Conservation (phyloP, 2,329 filamentous ascomycete genomes). For the Pezicula rhizophila region DNA sequence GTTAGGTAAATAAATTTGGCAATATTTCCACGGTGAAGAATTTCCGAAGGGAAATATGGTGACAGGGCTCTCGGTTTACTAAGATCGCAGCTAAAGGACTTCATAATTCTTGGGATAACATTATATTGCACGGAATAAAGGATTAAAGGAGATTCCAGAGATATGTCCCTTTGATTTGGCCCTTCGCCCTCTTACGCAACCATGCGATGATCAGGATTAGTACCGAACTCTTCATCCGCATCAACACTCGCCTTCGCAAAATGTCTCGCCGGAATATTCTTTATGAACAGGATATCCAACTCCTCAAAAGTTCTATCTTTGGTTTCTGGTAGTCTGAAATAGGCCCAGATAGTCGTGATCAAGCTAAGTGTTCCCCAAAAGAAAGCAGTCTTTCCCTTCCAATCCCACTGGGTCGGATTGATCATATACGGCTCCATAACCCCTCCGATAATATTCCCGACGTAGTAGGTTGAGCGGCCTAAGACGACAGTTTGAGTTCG, state of each 20-base stretch:
- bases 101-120: no score
- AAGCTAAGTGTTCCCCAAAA: constrained; percentile 34
- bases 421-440: constrained; percentile 24
- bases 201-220: neutral
- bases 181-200: no score
- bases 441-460: constrained; percentile 26
- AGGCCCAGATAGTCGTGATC: constrained; percentile 39
- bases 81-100: no score
- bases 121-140: no score
- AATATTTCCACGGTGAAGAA: no score
- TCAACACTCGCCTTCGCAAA: constrained; percentile 4
- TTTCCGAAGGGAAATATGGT: no score
- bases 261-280: constrained; percentile 10
- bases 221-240: neutral
- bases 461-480: constrained; percentile 31
- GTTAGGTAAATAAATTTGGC: no score
- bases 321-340: constrained; percentile 42
- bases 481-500: constrained; percentile 32
- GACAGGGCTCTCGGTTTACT: no score
- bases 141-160: no score
- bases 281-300: constrained; percentile 16
- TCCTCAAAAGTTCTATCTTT: constrained; percentile 27
- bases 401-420: constrained; percentile 29
- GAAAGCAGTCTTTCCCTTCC: constrained; percentile 33
- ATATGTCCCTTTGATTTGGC: no score